Conservation (phyloP, 1,284 basidiomycete species). For the Ganoderma boninense region DNA sequence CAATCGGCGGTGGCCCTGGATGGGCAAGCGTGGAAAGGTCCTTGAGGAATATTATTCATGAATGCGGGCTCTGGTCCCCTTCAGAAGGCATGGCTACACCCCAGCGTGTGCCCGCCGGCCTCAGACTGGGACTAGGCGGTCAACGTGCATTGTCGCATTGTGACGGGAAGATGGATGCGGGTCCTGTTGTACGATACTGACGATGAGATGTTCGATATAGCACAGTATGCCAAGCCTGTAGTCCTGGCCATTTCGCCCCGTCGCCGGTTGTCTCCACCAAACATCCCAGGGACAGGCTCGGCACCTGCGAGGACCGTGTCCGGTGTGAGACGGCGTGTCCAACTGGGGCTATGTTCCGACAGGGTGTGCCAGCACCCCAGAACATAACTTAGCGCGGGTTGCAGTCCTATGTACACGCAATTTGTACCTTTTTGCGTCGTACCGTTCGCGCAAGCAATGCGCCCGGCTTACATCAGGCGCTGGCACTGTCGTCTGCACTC, state of each 20-base stretch:
- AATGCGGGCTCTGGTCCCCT: not conserved
- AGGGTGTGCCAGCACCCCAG: conserved; percentile 13
- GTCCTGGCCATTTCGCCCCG: not conserved
- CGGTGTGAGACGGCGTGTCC: conserved; percentile 25
- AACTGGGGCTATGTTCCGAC: conserved; percentile 17
- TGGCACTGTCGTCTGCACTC: not conserved
- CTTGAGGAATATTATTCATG: conserved; percentile 56
- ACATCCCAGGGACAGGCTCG: conserved; percentile 21
- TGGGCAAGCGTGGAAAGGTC: conserved; percentile 76
- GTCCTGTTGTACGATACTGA: conserved; percentile 23
- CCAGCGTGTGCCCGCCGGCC: not conserved
- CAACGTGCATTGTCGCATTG: not conserved
- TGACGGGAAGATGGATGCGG: conserved; percentile 14
- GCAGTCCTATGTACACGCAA: not conserved
- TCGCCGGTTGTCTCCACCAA: conserved; percentile 1
- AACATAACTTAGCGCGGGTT: conserved; percentile 7
- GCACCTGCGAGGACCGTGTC: conserved; percentile 15
- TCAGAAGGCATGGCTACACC: not conserved
- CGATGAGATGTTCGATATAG: conserved; percentile 28
- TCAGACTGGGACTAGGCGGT: not conserved
- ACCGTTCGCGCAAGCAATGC: not conserved
- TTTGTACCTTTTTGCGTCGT: too few species aligned
- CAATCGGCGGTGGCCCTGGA: conserved; percentile 81
- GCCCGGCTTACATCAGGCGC: not conserved
- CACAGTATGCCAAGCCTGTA: conserved; percentile 23